Conservation (phyloP, 176 grass and related monocot genomes). For the Bothriochloa decipiens region DNA sequence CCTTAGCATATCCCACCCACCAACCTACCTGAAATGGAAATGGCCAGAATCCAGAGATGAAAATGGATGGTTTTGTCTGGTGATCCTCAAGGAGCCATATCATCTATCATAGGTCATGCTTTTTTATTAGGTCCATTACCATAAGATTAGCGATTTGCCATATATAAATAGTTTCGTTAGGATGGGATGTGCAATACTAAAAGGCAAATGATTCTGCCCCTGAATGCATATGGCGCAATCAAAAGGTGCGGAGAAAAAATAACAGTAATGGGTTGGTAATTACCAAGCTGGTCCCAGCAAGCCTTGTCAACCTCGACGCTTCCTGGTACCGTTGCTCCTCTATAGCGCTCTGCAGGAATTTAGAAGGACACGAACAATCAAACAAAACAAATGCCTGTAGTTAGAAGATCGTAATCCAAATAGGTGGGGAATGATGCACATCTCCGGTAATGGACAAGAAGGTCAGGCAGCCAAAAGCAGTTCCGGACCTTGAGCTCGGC, state of each 20-base stretch:
- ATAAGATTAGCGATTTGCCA: not conserved
- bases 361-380: not conserved
- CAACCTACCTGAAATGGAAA: slow-evolving; percentile 83
- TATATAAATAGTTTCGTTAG: slow-evolving; percentile 8
- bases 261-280: slow-evolving; percentile 4
- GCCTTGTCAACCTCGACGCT: slow-evolving; percentile 74
- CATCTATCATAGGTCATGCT: not conserved
- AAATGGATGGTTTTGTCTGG: not conserved
- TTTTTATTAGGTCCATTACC: not conserved
- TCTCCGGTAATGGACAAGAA: not conserved
- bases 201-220: not conserved
- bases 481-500: slow-evolving; percentile 80
- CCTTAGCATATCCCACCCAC: slow-evolving; percentile 84
- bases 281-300: slow-evolving; percentile 87
- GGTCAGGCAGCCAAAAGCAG: not conserved
- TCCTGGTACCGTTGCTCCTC: slow-evolving; percentile 86
- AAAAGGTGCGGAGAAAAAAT: not conserved
- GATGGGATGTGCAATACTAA: not conserved
- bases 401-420: not conserved
- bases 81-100: not conserved
- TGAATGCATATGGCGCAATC: not conserved
- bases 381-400: not conserved
- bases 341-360: slow-evolving; percentile 58
- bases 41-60: slow-evolving; percentile 14
- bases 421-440: not conserved